Conservation (phyloP, 257 asterid genomes). For the Cynanchum wilfordii region DNA sequence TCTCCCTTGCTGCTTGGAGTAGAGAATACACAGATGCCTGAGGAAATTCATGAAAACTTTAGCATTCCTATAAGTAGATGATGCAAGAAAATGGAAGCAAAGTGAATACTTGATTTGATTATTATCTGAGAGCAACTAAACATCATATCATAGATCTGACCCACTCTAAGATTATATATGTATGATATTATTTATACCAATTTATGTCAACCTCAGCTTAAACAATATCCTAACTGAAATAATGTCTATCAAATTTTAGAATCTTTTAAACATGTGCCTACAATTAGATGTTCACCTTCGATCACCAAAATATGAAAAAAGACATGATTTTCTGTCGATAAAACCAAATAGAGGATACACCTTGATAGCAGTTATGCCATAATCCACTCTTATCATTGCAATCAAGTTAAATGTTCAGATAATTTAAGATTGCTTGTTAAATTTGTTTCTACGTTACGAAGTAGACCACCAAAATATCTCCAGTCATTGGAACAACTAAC, state of each 20-base stretch:
- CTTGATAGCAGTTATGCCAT: neutral
- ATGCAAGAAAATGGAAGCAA: slow-evolving; percentile 11
- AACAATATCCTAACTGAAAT: neutral
- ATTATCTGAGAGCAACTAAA: neutral
- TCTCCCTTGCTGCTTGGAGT: slow-evolving; percentile 79
- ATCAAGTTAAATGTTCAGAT: neutral
- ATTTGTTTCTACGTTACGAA: neutral
- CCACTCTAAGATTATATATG: neutral
- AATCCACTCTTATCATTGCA: neutral
- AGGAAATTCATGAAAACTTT: slow-evolving; percentile 25
- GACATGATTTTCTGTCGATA: neutral
- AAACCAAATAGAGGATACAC: neutral
- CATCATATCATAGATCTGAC: neutral
- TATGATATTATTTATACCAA: neutral
- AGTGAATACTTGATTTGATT: slow-evolving; percentile 4
- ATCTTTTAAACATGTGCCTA: neutral
- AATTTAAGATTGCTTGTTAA: neutral
- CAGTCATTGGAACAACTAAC: neutral
- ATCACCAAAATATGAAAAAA: neutral
- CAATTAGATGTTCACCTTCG: neutral
- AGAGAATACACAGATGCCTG: slow-evolving; percentile 93
- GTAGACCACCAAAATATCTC: neutral
- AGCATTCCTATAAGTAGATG: slow-evolving; percentile 17
- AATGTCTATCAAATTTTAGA: neutral
- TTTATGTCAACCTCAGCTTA: neutral